Conservation (phyloP, 345 rosid genomes). For the Psidium guajava region DNA sequence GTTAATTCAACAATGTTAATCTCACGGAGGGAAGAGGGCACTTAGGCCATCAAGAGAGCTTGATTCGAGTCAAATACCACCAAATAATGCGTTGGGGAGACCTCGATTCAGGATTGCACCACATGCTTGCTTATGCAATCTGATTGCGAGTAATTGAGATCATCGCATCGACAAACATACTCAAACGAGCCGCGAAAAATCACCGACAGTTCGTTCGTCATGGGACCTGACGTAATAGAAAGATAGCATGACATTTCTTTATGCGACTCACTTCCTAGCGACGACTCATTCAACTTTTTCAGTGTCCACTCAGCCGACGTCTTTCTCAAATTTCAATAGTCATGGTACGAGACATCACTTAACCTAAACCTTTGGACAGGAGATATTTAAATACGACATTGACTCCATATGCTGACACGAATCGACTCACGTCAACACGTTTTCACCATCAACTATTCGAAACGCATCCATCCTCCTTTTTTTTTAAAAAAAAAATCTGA, state of each 20-base stretch:
- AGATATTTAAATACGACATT: neutral
- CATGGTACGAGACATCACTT: neutral
- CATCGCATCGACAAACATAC: too few relatives aligned
- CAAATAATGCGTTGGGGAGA: neutral
- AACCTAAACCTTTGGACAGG: neutral
- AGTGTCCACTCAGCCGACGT: rapidly evolving
- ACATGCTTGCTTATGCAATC: neutral
- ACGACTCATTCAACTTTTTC: neutral
- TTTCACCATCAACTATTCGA: neutral
- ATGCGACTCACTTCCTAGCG: neutral
- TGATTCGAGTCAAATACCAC: neutral
- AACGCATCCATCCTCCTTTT: too few relatives aligned
- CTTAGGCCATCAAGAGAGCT: neutral
- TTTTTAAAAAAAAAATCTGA: too few relatives aligned
- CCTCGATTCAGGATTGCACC: neutral
- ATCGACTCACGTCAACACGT: rapidly evolving
- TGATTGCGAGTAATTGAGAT: neutral
- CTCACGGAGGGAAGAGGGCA: neutral
- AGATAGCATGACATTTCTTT: neutral
- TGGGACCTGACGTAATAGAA: neutral
- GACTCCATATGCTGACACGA: neutral
- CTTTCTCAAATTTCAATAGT: neutral
- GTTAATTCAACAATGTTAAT: neutral
- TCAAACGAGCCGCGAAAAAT: rapidly evolving
- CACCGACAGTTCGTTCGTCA: neutral